These are phyloP conservation scores for Clonostachys byssicola DNA, from an alignment of 2,329 filamentous ascomycete species.

Conservation along the genomic window DNA sequence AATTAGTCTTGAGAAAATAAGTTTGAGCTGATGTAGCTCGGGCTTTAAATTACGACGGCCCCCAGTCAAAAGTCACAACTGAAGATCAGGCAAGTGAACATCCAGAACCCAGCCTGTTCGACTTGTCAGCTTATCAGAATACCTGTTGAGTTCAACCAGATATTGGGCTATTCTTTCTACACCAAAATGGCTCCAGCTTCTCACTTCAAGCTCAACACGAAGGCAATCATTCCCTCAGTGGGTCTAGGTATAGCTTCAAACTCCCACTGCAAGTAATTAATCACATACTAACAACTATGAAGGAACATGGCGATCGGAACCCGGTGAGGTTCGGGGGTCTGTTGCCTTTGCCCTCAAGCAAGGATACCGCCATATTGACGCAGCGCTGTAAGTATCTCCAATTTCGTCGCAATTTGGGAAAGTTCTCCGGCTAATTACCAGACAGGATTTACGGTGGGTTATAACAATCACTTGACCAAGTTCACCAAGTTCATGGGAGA, in stretches of 20 bases:
- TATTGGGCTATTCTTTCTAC: no score
- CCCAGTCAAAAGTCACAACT: no score
- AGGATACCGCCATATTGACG: constrained; percentile 37
- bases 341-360: constrained; percentile 26
- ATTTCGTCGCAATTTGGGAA: constrained; percentile 13
- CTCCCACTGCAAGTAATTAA: background rate
- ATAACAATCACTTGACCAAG: background rate
- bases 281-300: background rate
- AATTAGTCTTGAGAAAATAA: no score
- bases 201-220: background rate
- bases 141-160: no score
- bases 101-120: no score
- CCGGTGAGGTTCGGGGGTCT: constrained; percentile 23
- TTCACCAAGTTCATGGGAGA: no score
- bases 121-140: no score
- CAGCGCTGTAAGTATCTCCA: constrained; percentile 15
- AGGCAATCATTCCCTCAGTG: background rate
- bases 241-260: background rate
- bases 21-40: no score
- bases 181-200: background rate
- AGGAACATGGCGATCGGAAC: constrained; percentile 57
- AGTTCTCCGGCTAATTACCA: no score
- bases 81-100: no score
- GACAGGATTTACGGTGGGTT: background rate
- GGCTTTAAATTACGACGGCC: no score